These are phyloP conservation scores for Escallonia herrerae DNA, from an alignment of 129 eudicot species.

Conservation along the genomic window DNA sequence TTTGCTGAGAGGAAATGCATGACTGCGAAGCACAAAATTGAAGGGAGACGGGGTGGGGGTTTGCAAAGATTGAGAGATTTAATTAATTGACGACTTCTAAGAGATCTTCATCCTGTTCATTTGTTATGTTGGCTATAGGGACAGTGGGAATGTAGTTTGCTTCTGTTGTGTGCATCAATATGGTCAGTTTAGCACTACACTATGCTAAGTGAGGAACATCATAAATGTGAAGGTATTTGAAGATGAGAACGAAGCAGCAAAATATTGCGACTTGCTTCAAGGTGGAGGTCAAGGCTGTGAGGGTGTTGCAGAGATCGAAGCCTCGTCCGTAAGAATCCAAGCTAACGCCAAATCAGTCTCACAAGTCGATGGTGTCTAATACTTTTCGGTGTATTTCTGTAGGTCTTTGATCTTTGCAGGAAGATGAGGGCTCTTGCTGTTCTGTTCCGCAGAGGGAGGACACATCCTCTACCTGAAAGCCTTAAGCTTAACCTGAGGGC, in stretches of 20 bases:
- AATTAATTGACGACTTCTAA: too few relatives aligned
- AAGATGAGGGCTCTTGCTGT: conserved; percentile 91
- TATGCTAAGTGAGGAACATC: not conserved
- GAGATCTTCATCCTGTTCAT: too few relatives aligned
- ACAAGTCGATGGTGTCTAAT: not conserved
- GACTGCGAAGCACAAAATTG: too few relatives aligned
- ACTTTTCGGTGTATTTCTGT: conserved; percentile 4
- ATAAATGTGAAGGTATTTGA: conserved; percentile 65
- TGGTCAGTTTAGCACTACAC: too few relatives aligned
- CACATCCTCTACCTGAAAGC: conserved; percentile 92
- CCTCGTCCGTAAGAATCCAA: conserved; percentile 67
- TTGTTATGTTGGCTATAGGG: too few relatives aligned
- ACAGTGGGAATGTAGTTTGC: too few relatives aligned
- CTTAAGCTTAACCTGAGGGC: conserved; percentile 83
- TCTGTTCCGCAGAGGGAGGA: conserved; percentile 79
- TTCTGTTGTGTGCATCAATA: too few relatives aligned
- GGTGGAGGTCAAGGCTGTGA: conserved; percentile 98
- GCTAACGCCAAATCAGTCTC: not conserved
- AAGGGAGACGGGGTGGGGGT: too few relatives aligned
- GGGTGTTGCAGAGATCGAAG: conserved; percentile 97
- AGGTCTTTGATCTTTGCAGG: conserved; percentile 91
- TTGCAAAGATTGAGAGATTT: too few relatives aligned
- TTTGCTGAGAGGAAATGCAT: too few relatives aligned
- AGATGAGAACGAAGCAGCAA: conserved; percentile 88
- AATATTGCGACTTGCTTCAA: conserved; percentile 84